Evolutionary conservation across 2,329 filamentous ascomycete genomes (phyloP).

Genomic region (Aspergillus neoniger): DNA sequence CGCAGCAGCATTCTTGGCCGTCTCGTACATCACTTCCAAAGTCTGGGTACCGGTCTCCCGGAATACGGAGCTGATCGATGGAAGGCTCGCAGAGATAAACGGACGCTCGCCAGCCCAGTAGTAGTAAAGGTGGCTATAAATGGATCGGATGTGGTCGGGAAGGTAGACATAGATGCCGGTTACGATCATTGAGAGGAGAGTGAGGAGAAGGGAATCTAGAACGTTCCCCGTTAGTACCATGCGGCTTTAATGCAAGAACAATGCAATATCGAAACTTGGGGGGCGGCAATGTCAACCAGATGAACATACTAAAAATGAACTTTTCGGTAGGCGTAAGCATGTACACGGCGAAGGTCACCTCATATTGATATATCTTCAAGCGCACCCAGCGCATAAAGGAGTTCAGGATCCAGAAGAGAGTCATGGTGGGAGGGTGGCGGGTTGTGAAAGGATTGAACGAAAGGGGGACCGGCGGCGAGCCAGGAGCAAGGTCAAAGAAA

Average conservation of each 20-base stretch:
- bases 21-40: slow-evolving; percentile 52
- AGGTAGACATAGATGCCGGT: slow-evolving; percentile 91
- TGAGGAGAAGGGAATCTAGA: slow-evolving; percentile 85
- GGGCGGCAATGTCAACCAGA: not conserved
- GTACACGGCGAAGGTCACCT: slow-evolving; percentile 94
- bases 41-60: slow-evolving; percentile 32
- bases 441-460: not conserved
- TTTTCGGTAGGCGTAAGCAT: slow-evolving; percentile 97
- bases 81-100: slow-evolving; percentile 37
- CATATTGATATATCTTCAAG: slow-evolving; percentile 96
- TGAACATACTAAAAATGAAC: slow-evolving; percentile 85
- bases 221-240: slow-evolving; percentile 1
- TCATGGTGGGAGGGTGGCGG: slow-evolving; percentile 24
- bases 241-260: not conserved
- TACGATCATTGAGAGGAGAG: slow-evolving; percentile 80
- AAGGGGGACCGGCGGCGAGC: not conserved
- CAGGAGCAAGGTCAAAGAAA: not conserved
- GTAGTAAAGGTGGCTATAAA: slow-evolving; percentile 86
- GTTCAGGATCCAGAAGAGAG: slow-evolving; percentile 43
- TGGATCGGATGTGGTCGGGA: slow-evolving; percentile 81
- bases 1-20: slow-evolving; percentile 48
- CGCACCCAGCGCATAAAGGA: slow-evolving; percentile 79
- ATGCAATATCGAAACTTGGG: not conserved
- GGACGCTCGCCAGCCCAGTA: slow-evolving; percentile 79
- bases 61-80: slow-evolving; percentile 37